Conservation (phyloP, 805 yeast genomes). For the Millerozyma acaciae region DNA sequence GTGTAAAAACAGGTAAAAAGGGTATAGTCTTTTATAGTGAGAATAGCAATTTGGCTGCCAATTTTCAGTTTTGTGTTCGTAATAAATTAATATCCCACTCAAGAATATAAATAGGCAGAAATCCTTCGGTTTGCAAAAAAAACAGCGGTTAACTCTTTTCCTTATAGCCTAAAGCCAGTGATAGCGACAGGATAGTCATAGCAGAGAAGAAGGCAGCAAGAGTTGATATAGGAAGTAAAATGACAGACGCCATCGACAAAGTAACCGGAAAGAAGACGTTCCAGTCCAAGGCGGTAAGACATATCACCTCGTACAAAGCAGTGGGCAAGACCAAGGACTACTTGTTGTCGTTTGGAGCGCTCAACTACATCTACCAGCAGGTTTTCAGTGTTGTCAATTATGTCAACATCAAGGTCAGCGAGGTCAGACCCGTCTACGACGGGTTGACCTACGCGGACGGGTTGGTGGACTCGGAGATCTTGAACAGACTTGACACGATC, state of each 20-base stretch:
- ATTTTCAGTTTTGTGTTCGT: no score
- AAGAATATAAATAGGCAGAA: no score
- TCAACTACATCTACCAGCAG: conserved; percentile 22
- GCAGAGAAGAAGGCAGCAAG: no score
- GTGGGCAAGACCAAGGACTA: conserved; percentile 19
- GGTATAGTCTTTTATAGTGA: no score
- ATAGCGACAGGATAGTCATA: no score
- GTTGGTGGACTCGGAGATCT: conserved; percentile 20
- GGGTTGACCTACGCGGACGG: conserved; percentile 19
- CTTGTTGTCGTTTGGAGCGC: conserved; percentile 21
- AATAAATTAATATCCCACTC: no score
- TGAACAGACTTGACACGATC: conserved; percentile 19
- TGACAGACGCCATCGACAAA: conserved; percentile 9
- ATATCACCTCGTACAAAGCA: conserved; percentile 29
- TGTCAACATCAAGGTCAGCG: conserved; percentile 19
- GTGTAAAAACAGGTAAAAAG: no score
- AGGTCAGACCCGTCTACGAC: conserved; percentile 15
- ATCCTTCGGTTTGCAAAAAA: no score
- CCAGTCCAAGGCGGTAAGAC: conserved; percentile 30
- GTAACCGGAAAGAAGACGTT: conserved; percentile 15
- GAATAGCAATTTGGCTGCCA: no score
- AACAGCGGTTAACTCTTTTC: no score
- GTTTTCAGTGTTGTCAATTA: conserved; percentile 18
- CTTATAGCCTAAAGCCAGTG: no score
- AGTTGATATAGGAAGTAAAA: no score